Percentiles rank a stretch among this genome's conserved stretches.
These are phyloP conservation scores for Ananas comosus DNA, from an alignment of 176 grass and related monocot species.

Conservation along the genomic window DNA sequence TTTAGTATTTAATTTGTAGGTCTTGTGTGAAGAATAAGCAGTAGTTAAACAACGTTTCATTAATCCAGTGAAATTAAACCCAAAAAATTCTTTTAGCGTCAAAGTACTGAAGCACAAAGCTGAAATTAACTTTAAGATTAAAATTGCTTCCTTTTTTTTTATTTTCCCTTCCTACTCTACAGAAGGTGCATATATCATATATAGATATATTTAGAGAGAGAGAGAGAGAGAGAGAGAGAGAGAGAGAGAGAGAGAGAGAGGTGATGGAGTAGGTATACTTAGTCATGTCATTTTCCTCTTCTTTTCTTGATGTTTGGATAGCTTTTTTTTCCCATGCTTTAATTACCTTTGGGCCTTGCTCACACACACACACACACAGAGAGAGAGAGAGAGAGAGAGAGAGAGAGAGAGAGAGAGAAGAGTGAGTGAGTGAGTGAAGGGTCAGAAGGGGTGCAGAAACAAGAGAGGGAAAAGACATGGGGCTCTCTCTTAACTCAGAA, in stretches of 20 bases:
- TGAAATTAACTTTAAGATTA: no score
- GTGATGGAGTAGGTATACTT: neutral
- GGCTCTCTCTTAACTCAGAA: neutral
- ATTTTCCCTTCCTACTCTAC: neutral
- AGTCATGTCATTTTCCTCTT: neutral
- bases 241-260: neutral
- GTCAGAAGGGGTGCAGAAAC: conserved; percentile 2
- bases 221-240: no score
- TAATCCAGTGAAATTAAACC: no score
- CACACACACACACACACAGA: neutral
- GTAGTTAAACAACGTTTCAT: no score
- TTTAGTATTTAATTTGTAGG: no score
- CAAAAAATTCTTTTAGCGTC: no score
- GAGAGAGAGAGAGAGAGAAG: conserved; percentile 1
- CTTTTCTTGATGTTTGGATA: neutral
- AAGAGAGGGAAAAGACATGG: neutral
- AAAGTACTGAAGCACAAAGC: no score
- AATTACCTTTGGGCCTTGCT: no score
- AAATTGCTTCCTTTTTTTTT: no score
- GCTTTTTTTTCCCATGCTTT: neutral
- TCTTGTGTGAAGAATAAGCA: no score
- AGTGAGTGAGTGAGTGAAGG: neutral
- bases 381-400: neutral
- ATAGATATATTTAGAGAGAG: no score
- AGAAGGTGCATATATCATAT: no score